phyloP scores from a whole-genome alignment of 495 filamentous ascomycete species.

The Halenospora varia region DNA sequence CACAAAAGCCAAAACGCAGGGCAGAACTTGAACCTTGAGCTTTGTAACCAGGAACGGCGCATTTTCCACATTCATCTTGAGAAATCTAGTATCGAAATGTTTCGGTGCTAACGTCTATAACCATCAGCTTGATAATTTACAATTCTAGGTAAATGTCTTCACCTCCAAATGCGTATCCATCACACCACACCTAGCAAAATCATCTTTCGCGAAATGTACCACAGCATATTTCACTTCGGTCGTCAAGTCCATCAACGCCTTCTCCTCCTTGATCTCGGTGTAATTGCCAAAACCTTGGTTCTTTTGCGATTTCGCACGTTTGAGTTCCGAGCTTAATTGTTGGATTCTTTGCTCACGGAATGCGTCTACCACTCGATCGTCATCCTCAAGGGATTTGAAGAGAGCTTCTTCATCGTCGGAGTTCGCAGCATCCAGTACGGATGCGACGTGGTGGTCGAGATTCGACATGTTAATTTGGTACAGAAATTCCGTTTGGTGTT shows the following conservation, averaged over 20 bases:
- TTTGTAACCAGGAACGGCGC: constrained; percentile 71
- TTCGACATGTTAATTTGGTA: constrained; percentile 21
- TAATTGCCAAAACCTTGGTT: constrained; percentile 43
- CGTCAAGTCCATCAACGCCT: constrained; percentile 63
- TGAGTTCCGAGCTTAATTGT: constrained; percentile 61
- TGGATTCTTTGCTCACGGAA: constrained; percentile 70
- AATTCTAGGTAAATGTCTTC: constrained; percentile 1
- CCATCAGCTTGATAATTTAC: constrained; percentile 17
- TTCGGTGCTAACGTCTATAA: constrained; percentile 47
- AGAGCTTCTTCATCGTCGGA: constrained; percentile 67
- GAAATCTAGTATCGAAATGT: constrained; percentile 67
- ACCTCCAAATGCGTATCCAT: constrained; percentile 63
- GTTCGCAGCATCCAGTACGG: constrained; percentile 35
- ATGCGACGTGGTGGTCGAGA: constrained; percentile 44
- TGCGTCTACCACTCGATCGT: constrained; percentile 49
- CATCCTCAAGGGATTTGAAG: constrained; percentile 66
- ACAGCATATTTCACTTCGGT: constrained; percentile 58
- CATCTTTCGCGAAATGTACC: constrained; percentile 72
- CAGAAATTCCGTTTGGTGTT: neutral
- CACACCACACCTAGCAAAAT: constrained; percentile 67
- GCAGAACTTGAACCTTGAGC: constrained; percentile 64
- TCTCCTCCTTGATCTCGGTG: constrained; percentile 59
- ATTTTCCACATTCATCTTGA: constrained; percentile 66
- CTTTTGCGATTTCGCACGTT: constrained; percentile 32
- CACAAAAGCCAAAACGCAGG: constrained; percentile 71